Evolutionary conservation across 768 basidiomycete species (phyloP), one percentile per base, ranked within the genome.

Genomic region (Tulasnella sp.): DNA sequence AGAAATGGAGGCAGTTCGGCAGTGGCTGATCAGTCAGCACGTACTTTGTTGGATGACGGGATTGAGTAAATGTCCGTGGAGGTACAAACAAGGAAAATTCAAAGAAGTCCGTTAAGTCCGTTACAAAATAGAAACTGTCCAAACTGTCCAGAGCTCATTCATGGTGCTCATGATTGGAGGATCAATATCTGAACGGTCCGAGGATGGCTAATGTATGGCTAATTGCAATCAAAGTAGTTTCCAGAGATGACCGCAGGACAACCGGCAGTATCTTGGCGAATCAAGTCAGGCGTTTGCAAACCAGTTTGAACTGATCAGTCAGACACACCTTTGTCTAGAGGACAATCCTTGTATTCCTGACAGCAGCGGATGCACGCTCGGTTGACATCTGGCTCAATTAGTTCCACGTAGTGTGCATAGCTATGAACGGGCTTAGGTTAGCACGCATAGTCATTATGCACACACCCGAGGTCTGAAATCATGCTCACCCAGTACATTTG

Each of bases 291-390:
- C 10, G 12, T 22, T 22, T 37, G 20, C 19, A 20, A 5, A 34
- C n/a, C 10, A n/a, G 39, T 12, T 12, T 19, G 3, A 1, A 12
- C 24, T 6, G 10, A 45, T 24, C 24, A 1, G 10, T 13, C 33
- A 2, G 1, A 41, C 47, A 12, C 31, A 48, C 47, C 48, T 28
- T 45, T 24, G 33, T 53, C 40, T 32, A 37, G 35, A 25, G 43
- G 51, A 27, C 51, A 53, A 29, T 53, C 51, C n/a, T 19, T 34
- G 16, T 28, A 32, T 28, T 53, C 51, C 37, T 53, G 43, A 29
- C 51, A 53, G 51, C 51, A 53, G 31, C 51, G 51, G 24, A 53
- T 53, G 51, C 51, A 53, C 16, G 43, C 51, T 5, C 32, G 51
- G 32, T 45, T 46, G 43, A n/a, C 43, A 13, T 13, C 24, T n/a